Evolutionary conservation across 805 yeast genomes (phyloP), one percentile per base, ranked within the genome.

Genomic region (Wickerhamomyces strasburgensis): DNA sequence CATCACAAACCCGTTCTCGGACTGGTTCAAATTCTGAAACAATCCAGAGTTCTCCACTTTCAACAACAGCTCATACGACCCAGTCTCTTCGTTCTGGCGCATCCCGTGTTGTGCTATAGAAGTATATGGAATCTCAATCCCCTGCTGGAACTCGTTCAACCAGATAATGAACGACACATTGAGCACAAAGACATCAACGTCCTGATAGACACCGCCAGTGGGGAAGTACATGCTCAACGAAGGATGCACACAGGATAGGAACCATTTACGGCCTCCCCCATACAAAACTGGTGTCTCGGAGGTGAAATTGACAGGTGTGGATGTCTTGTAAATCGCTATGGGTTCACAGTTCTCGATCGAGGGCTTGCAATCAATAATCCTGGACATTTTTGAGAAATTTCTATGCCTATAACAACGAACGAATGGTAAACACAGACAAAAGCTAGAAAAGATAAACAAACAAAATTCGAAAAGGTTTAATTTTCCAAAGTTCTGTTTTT

Each of bases 211-310:
- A 8, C 45, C 44, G 15, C 43, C 35, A 7, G 44, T 31, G 1
- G 44, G 44, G 13, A 47, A 37, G 26, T 32, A 40, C 11, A 32
- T 35, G 15, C 49, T 21, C 4, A 43, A 35, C 4, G 43, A 33
- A 3, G 38, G 23, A 24, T 43, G 44, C 5, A 49, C 39, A 10
- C 48, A 32, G 10, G 28, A 27, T 4, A 54, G 38, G 1, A 48
- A 33, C 46, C 66, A 51, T 18, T 64, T 58, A 21, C 70, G 53
- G 1, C 72, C 71, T 4, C 72, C 72, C 4, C 68, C 72, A 33
- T 57, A 59, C 14, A 67, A 44, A 1, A 66, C 44, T 1, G 64
- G 60, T n/a, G 46, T 38, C 17, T 58, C 62, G 13, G 47, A 31
- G 6, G 55, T 39, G 40, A 45, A 44, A 10, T 34, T 26, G 27